Base-by-base conservation (phyloP, 148 eudicot species). In the Chenopodium suecicum region DNA sequence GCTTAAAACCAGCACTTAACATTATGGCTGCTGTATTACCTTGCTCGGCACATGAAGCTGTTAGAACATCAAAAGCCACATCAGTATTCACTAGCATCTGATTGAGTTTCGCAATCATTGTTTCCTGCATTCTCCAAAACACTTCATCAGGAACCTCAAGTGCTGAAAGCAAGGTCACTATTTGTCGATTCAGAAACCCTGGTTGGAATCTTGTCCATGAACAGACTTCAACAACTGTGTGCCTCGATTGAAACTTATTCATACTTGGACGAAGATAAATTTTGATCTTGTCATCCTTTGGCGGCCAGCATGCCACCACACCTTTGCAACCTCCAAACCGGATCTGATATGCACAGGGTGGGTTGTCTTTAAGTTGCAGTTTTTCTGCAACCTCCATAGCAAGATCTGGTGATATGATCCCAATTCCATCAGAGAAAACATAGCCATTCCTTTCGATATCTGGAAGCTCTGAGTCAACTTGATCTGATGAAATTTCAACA, bases 151-250 rank as follows among this genome's bases (percentile, higher is more conserved):
- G 46, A 75, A 95, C 98, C 11, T 83, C 71, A 67, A 95, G 85
- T 17, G 99, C 86, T 17, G 94, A 92, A 37, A 95, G 98, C 64
- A 95, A 66, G 0, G 97, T 92, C 22, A 95, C 80, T 12, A 95
- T 93, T 82, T 95, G 99, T 25, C 97, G 81, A 74, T 95, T 95
- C 81, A 95, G 75, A 80, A 92, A 95, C 22, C 95, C 98, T 0
- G 99, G 97, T 77, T 93, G 97, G 73, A 91, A 93, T 62, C 97
- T 83, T 8, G 97, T 91, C 99, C 99, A 95, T 29, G 98, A 92
- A 80, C 98, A 95, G 25, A 95, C 92, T 74, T 95, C 99, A 25
- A 95, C 91, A 47, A 90, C 77, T 0, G 84, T 86, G 83, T 93
- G 97, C 14, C 74, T 41, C 0, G 99, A 93, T 7, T 90, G 90